Evolutionary conservation across 2,329 filamentous ascomycete genomes (phyloP).

Genomic region (Didymella arachidicola): DNA sequence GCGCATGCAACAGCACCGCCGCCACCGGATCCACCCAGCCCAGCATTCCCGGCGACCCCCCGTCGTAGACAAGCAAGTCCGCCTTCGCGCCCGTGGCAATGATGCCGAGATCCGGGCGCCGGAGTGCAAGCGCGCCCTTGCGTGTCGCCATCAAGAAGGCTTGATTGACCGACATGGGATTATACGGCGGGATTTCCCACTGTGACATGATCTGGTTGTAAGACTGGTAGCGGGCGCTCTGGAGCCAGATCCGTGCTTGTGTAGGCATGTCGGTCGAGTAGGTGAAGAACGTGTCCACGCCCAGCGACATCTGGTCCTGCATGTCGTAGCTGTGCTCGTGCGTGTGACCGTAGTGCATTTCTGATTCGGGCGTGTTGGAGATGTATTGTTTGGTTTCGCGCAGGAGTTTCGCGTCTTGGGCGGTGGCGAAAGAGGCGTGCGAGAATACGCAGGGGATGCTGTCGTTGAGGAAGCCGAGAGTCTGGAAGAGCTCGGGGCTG

Average conservation of each 20-base stretch:
- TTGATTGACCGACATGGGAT: constrained; percentile 62
- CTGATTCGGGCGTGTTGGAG: constrained; percentile 66
- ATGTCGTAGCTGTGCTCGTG: constrained; percentile 1
- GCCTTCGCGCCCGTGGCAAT: constrained; percentile 61
- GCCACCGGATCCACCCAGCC: constrained; percentile 65
- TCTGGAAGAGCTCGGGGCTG: constrained; percentile 30
- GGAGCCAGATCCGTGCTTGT: constrained; percentile 65
- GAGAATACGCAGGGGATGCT: constrained; percentile 61
- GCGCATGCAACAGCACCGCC: constrained; percentile 64
- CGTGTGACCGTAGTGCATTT: constrained; percentile 65
- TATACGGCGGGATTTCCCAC: constrained; percentile 57
- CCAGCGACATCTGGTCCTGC: constrained; percentile 43
- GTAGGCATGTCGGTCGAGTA: constrained; percentile 56
- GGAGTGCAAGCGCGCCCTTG: constrained; percentile 60
- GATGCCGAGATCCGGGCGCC: constrained; percentile 61
- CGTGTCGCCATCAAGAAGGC: constrained; percentile 65
- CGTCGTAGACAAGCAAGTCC: constrained; percentile 63
- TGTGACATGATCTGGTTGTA: constrained; percentile 39
- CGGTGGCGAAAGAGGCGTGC: constrained; percentile 58
- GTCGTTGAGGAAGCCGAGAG: constrained; percentile 49
- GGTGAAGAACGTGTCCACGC: constrained; percentile 64
- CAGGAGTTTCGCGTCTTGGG: constrained; percentile 53
- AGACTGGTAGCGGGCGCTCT: constrained; percentile 34
- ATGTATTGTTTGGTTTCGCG: constrained; percentile 61
- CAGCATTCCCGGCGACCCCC: constrained; percentile 58